Evolutionary conservation across 352 stramenopile genomes (phyloP), one percentile per base, ranked within the genome.

Genomic region (Elongisporangium senticosum): DNA sequence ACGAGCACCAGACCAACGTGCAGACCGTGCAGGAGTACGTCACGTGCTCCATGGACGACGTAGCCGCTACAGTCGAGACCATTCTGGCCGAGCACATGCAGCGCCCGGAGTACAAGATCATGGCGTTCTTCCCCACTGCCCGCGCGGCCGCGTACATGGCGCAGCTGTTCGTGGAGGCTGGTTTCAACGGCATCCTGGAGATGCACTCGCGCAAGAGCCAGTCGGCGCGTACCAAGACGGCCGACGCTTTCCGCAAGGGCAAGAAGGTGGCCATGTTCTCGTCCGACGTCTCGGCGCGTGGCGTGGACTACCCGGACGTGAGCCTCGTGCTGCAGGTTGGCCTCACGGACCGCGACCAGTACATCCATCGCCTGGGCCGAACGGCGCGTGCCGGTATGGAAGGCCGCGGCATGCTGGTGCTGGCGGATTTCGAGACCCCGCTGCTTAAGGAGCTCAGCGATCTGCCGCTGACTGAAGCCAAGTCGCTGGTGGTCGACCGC

Each of bases 171-270:
- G 75, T 78, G 23, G 71, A 68, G 8, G 77, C 79, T 24, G 78
- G 79, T 2, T 90, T 85, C 55, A 69, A 74, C 26, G 72, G 75
- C 37, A 85, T 98, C 21, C 75, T 98, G 2, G 94, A 98, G 68
- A 98, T 99, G 51, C 96, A 99, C 77, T 98, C 93, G 21, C 79
- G 90, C 53, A 99, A 98, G 83, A 96, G 82, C 56, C 96, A 99
- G 69, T 67, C 73, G 0, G 67, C 86, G 57, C 86, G 96, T 51
- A 96, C 80, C 33, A 96, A 93, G 67, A 84, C 87, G 24, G 85
- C 85, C 14, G 75, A 97, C 20, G 64, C 83, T 10, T 99, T 99
- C 77, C 89, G 91, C 55, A 82, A 79, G 52, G 75, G 72, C n/a
- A 78, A 82, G 21, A 89, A 87, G 52, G 83, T 92, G 11, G 78